A percentile compares a stretch with the other conserved stretches of the same genome.
phyloP scores from a whole-genome alignment of 305 asterid species.

The Fraxinus dipetala region DNA sequence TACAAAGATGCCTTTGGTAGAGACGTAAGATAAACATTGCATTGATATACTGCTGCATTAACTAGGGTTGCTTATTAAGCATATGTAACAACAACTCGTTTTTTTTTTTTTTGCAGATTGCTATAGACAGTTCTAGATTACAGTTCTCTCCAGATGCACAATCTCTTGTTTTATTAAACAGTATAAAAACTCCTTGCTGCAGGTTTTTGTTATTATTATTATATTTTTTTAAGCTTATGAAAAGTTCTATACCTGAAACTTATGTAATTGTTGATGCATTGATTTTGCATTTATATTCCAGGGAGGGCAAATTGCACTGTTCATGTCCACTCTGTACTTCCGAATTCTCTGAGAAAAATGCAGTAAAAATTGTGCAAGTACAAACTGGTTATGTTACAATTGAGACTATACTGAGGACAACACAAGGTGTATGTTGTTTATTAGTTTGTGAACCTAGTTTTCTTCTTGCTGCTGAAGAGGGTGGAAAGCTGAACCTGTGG shows the following conservation, averaged over 20 bases:
- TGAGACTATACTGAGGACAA: slow-evolving; percentile 56
- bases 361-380: slow-evolving; percentile 67
- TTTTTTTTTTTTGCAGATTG: slow-evolving; percentile 44
- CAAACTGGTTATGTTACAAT: slow-evolving; percentile 63
- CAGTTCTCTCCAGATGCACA: slow-evolving; percentile 79
- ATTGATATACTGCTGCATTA: slow-evolving; percentile 12
- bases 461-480: slow-evolving; percentile 81
- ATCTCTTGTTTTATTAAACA: slow-evolving; percentile 63
- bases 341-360: slow-evolving; percentile 51
- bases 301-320: slow-evolving; percentile 66
- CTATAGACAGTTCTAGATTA: slow-evolving; percentile 48
- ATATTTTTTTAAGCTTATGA: slow-evolving; percentile 21
- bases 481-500: slow-evolving; percentile 86
- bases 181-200: slow-evolving; percentile 67
- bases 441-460: slow-evolving; percentile 73
- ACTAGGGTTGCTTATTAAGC: slow-evolving; percentile 23
- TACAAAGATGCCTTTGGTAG: slow-evolving; percentile 44
- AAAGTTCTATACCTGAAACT: slow-evolving; percentile 5
- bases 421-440: slow-evolving; percentile 49
- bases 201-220: slow-evolving; percentile 45
- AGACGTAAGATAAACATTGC: slow-evolving; percentile 55
- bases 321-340: slow-evolving; percentile 63
- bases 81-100: slow-evolving; percentile 1
- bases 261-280: slow-evolving; percentile 15
- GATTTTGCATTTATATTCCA: slow-evolving; percentile 33